A percentile compares a stretch with the other conserved stretches of the same genome.
phyloP scores from a whole-genome alignment of 345 rosid species.

The Populus ilicifolia region DNA sequence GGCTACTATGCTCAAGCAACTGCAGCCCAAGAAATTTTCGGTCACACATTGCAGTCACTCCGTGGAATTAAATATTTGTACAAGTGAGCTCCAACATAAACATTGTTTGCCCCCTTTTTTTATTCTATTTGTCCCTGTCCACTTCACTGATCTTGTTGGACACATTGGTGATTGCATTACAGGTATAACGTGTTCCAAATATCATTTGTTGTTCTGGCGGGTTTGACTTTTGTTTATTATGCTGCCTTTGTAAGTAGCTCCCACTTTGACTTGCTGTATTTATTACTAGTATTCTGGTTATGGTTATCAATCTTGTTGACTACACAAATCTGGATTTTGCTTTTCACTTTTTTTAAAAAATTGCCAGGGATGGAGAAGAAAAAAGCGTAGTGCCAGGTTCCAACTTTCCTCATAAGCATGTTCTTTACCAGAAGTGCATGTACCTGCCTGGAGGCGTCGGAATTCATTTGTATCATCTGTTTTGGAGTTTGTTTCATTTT shows the following conservation, averaged over 20 bases:
- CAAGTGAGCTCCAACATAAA: constrained; percentile 55
- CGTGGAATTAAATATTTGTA: constrained; percentile 87
- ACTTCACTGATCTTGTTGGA: constrained; percentile 12
- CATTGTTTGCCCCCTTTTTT: not conserved
- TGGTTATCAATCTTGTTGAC: not conserved
- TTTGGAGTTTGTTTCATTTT: constrained; percentile 13
- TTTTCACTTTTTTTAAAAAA: not conserved
- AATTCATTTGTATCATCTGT: constrained; percentile 8
- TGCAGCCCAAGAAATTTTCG: constrained; percentile 96
- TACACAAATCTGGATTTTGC: not conserved
- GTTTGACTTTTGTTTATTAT: constrained; percentile 79
- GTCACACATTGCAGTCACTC: constrained; percentile 96
- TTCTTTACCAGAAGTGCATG: constrained; percentile 17
- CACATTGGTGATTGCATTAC: constrained; percentile 19
- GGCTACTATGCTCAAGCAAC: constrained; percentile 99
- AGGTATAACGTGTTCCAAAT: constrained; percentile 95
- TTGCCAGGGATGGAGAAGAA: constrained; percentile 88
- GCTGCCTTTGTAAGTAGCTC: constrained; percentile 69
- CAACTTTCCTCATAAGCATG: constrained; percentile 58
- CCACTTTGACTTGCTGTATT: not conserved
- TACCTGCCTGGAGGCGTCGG: constrained; percentile 8
- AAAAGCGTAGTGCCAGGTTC: constrained; percentile 70
- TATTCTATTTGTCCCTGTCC: not conserved
- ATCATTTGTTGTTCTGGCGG: constrained; percentile 72
- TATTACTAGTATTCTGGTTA: not conserved